These are phyloP conservation scores for Dothidotthia symphoricarpi DNA, from an alignment of 2,329 filamentous ascomycete genomes.

Conservation along the genomic window DNA sequence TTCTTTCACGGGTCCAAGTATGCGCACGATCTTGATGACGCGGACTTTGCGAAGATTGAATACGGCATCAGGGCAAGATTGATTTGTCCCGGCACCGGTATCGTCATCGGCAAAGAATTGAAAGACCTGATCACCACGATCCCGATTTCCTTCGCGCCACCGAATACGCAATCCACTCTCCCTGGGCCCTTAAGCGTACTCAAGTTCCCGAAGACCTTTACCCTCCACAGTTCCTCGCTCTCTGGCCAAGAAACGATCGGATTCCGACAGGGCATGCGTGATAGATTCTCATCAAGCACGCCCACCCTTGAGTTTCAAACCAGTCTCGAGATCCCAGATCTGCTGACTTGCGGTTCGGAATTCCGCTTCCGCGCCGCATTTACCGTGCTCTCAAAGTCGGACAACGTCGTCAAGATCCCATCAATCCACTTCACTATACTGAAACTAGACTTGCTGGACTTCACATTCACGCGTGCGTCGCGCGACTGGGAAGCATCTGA, in stretches of 20 bases:
- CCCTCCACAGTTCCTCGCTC: constrained; percentile 16
- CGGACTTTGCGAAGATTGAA: constrained; percentile 17
- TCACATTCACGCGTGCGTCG: constrained; percentile 24
- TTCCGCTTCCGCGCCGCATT: constrained; percentile 22
- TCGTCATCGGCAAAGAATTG: constrained; percentile 5
- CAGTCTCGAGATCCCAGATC: constrained; percentile 15
- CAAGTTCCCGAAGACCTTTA: constrained; percentile 12
- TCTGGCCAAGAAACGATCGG: constrained; percentile 12
- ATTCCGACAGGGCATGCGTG: constrained; percentile 22
- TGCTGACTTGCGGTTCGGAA: constrained; percentile 14
- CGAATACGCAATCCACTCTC: constrained; percentile 5
- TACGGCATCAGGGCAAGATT: constrained; percentile 23
- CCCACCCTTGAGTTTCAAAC: constrained; percentile 22
- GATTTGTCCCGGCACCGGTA: constrained; percentile 13
- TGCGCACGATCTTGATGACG: constrained; percentile 3
- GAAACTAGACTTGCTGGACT: constrained; percentile 19
- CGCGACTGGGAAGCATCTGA: constrained; percentile 9
- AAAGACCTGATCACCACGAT: constrained; percentile 10
- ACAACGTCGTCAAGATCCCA: constrained; percentile 18
- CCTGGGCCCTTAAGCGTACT: constrained; percentile 3
- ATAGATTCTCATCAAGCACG: constrained; percentile 21
- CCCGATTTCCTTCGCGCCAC: constrained; percentile 20
- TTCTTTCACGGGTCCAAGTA: constrained; percentile 9
- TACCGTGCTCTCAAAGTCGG: constrained; percentile 6
- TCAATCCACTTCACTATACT: constrained; percentile 15